Conservation (phyloP, 2,329 filamentous ascomycete genomes). For the Chaetoscypha palmicola region DNA sequence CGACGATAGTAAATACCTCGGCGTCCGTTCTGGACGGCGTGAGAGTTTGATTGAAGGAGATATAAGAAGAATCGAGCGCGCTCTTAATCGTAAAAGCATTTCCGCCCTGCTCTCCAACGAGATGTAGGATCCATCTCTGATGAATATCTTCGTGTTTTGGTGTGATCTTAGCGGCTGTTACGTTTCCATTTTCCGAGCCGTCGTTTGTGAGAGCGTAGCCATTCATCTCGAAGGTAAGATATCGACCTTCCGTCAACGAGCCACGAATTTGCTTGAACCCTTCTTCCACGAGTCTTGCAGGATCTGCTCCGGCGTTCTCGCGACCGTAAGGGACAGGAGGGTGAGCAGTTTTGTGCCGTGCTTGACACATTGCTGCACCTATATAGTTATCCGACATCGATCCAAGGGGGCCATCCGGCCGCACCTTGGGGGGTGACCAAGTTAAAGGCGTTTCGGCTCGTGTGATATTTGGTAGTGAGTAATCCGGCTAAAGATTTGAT, state of each 20-base stretch:
- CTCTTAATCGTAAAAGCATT: constrained; percentile 33
- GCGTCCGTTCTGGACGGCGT: background rate
- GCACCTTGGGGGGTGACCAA: background rate
- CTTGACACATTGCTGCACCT: constrained; percentile 39
- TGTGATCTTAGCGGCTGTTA: constrained; percentile 24
- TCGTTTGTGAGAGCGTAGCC: constrained; percentile 37
- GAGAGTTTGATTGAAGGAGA: constrained; percentile 15
- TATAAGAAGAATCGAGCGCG: constrained; percentile 34
- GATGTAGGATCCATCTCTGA: constrained; percentile 45
- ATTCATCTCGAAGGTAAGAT: constrained; percentile 41
- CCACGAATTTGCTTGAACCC: constrained; percentile 47
- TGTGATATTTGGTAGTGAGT: constrained; percentile 40
- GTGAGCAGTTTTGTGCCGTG: constrained; percentile 31
- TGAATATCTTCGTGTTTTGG: constrained; percentile 33
- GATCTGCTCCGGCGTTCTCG: constrained; percentile 31
- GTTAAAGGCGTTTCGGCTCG: constrained; percentile 21
- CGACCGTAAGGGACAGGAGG: constrained; percentile 42
- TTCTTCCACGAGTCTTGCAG: constrained; percentile 38
- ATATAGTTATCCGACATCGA: constrained; percentile 37
- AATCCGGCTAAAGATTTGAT: constrained; percentile 34
- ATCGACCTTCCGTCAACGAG: constrained; percentile 48
- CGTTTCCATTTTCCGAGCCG: background rate
- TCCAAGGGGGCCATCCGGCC: constrained; percentile 5
- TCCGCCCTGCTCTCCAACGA: constrained; percentile 26
- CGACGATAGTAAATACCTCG: constrained; percentile 8